These are phyloP conservation scores for Coffea canephora DNA, from an alignment of 257 asterid genomes.

Conservation along the genomic window DNA sequence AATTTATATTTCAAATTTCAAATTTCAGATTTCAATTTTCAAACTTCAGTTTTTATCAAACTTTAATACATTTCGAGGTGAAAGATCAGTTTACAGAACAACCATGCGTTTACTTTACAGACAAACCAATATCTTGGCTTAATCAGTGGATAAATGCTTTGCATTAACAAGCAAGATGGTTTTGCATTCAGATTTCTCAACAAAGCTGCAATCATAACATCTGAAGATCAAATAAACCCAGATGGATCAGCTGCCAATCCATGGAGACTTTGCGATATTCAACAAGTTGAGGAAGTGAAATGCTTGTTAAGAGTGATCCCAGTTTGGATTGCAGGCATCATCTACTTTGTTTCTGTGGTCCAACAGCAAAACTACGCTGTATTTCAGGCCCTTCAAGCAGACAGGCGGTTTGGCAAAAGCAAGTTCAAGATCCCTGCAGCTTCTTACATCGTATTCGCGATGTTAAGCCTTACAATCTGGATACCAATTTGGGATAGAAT, in stretches of 20 bases:
- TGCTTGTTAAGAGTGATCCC: constrained; percentile 30
- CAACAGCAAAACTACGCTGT: constrained; percentile 24
- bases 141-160: no score
- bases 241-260: constrained; percentile 28
- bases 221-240: constrained; percentile 22
- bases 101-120: no score
- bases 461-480: constrained; percentile 29
- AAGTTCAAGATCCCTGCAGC: constrained; percentile 37
- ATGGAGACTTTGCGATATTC: constrained; percentile 36
- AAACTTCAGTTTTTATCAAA: no score
- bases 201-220: constrained; percentile 31
- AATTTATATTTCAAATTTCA: no score
- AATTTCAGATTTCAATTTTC: no score
- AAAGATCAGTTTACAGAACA: no score
- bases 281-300: constrained; percentile 41
- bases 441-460: constrained; percentile 24
- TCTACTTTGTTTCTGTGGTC: constrained; percentile 14
- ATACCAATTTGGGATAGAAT: constrained; percentile 30
- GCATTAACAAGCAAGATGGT: neutral
- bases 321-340: constrained; percentile 26
- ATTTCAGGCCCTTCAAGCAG: constrained; percentile 28
- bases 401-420: constrained; percentile 17
- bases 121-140: no score
- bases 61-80: no score
- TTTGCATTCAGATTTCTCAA: constrained; percentile 24